phyloP scores from a whole-genome alignment of 2,329 filamentous ascomycete genomes.

The Colletotrichum aenigma region DNA sequence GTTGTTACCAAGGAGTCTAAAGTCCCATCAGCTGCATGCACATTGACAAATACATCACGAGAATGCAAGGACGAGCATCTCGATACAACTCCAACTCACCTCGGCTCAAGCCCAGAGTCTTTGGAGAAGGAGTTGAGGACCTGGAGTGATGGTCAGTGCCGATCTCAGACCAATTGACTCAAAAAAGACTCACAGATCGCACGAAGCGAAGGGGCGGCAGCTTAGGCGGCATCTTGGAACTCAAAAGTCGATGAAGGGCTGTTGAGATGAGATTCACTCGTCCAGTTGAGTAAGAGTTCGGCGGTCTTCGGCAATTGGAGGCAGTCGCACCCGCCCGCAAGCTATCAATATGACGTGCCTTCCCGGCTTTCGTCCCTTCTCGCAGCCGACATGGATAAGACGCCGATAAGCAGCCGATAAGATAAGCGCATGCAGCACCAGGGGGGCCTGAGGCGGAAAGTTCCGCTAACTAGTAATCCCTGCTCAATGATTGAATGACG shows the following conservation, averaged over 20 bases:
- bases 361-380: not conserved
- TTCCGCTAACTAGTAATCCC: not conserved
- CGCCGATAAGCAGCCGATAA: not conserved
- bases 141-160: constrained; percentile 43
- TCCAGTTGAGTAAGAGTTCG: not conserved
- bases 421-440: not conserved
- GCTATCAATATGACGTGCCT: constrained; percentile 3
- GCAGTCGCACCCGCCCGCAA: not conserved
- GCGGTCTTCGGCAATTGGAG: constrained; percentile 7
- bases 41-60: not conserved
- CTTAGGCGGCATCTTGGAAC: constrained; percentile 10
- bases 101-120: constrained; percentile 87
- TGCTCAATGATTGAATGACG: constrained; percentile 3
- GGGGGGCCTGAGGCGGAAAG: constrained; percentile 9
- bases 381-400: not conserved
- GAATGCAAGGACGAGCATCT: not conserved
- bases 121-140: constrained; percentile 85
- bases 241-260: not conserved
- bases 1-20: constrained; percentile 45
- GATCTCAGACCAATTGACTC: not conserved
- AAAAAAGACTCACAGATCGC: constrained; percentile 56
- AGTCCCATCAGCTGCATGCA: not conserved
- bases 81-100: constrained; percentile 55
- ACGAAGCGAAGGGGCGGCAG: constrained; percentile 35
- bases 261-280: not conserved